phyloP scores from a whole-genome alignment of 768 basidiomycete species.

The Postia placenta region DNA sequence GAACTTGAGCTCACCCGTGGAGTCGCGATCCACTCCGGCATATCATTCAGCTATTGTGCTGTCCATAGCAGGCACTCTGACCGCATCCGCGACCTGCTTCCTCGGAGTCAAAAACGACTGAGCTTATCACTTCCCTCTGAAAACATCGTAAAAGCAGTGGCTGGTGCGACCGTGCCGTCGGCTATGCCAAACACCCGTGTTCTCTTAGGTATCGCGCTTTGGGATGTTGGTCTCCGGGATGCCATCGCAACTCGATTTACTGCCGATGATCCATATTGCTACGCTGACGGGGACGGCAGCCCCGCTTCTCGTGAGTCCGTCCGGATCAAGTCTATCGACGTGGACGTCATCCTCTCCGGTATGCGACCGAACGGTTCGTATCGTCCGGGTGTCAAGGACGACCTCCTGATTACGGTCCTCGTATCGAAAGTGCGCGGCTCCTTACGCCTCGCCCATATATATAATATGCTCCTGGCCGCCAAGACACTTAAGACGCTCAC shows the following conservation, averaged over 20 bases:
- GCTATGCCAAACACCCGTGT: slow-evolving; percentile 29
- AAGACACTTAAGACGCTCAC: slow-evolving; percentile 42
- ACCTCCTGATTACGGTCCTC: slow-evolving; percentile 40
- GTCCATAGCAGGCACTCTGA: slow-evolving; percentile 26
- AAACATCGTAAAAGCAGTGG: slow-evolving; percentile 37
- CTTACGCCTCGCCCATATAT: slow-evolving; percentile 62
- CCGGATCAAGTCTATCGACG: slow-evolving; percentile 28
- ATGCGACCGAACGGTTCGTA: slow-evolving; percentile 10
- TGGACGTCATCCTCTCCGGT: slow-evolving; percentile 23
- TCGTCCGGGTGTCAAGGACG: slow-evolving; percentile 24
- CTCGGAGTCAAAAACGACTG: slow-evolving; percentile 40
- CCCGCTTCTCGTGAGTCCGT: slow-evolving; percentile 38
- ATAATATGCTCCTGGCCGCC: slow-evolving; percentile 59
- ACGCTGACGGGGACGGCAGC: slow-evolving; percentile 24
- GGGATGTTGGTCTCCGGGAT: slow-evolving; percentile 48
- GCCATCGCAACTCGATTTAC: slow-evolving; percentile 63
- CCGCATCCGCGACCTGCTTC: slow-evolving; percentile 23
- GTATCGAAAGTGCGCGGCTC: slow-evolving; percentile 47
- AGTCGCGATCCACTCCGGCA: slow-evolving; percentile 47
- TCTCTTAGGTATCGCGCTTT: slow-evolving; percentile 37
- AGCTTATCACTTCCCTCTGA: slow-evolving; percentile 52
- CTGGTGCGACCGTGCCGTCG: slow-evolving; percentile 28
- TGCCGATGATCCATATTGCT: slow-evolving; percentile 52
- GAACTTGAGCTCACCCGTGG: slow-evolving; percentile 64
- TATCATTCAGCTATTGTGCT: slow-evolving; percentile 52